Percentiles rank a stretch among this genome's conserved stretches.
These are phyloP conservation scores for Debaryomyces psychrophilus DNA, from an alignment of 1,139 yeast genomes.

Conservation along the genomic window DNA sequence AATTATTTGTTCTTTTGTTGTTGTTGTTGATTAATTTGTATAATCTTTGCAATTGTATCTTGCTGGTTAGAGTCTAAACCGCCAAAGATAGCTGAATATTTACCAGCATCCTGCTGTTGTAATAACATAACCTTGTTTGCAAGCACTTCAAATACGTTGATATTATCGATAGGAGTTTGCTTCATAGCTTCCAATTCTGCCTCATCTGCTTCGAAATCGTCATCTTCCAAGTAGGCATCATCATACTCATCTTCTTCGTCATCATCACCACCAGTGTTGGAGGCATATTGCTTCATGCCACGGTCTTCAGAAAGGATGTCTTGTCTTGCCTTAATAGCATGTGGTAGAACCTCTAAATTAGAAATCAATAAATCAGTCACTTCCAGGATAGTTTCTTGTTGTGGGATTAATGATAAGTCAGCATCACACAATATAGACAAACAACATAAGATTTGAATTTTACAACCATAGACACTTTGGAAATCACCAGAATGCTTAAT, in stretches of 20 bases:
- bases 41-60: slow-evolving; percentile 35
- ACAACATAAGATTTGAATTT: slow-evolving; percentile 52
- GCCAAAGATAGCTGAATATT: slow-evolving; percentile 43
- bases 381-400: slow-evolving; percentile 44
- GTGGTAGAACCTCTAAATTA: slow-evolving; percentile 49
- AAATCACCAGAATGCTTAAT: slow-evolving; percentile 49
- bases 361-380: slow-evolving; percentile 44
- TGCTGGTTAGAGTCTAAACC: slow-evolving; percentile 40
- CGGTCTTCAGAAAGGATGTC: slow-evolving; percentile 44
- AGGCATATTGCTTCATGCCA: slow-evolving; percentile 30
- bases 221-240: slow-evolving; percentile 35
- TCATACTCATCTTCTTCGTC: slow-evolving; percentile 35
- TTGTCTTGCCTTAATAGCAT: slow-evolving; percentile 49
- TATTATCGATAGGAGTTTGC: slow-evolving; percentile 52
- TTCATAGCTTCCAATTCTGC: slow-evolving; percentile 59
- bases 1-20: background rate
- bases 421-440: slow-evolving; percentile 36
- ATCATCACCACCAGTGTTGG: slow-evolving; percentile 24
- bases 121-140: slow-evolving; percentile 31
- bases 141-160: slow-evolving; percentile 52
- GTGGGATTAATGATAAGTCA: slow-evolving; percentile 29
- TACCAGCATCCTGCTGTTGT: slow-evolving; percentile 37
- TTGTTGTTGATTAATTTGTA: slow-evolving; percentile 27
- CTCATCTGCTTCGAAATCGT: slow-evolving; percentile 51
- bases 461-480: slow-evolving; percentile 60